Evolutionary conservation across 2,329 filamentous ascomycete genomes (phyloP).

Genomic region (Sarocladium oryzae): DNA sequence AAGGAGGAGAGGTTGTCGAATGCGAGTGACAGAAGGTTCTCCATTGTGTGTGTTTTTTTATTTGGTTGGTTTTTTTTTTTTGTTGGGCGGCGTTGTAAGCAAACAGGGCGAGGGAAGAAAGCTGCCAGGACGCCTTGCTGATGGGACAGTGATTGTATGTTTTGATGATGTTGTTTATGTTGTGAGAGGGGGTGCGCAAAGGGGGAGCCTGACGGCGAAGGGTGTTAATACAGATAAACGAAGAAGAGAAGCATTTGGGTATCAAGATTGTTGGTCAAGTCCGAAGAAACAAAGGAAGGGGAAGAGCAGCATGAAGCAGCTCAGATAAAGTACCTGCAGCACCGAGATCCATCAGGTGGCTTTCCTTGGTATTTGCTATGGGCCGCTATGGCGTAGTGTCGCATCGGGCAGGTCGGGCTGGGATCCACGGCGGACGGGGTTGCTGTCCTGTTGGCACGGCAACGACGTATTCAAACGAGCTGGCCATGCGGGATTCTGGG

Average conservation of each 20-base stretch:
- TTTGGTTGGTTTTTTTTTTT: neutral
- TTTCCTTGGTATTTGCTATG: too few relatives aligned
- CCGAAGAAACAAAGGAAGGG: neutral
- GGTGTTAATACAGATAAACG: slow-evolving; percentile 23
- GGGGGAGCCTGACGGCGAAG: slow-evolving; percentile 8
- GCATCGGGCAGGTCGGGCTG: neutral
- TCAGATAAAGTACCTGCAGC: neutral
- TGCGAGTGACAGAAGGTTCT: slow-evolving; percentile 81
- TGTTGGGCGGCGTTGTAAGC: slow-evolving; percentile 11
- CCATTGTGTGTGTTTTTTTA: slow-evolving; percentile 54
- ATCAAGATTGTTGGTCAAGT: slow-evolving; percentile 8
- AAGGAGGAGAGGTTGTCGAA: slow-evolving; percentile 96
- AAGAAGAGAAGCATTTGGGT: slow-evolving; percentile 21
- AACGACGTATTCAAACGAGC: too few relatives aligned
- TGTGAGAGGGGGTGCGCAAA: neutral
- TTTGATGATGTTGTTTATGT: neutral
- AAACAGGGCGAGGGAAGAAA: slow-evolving; percentile 9
- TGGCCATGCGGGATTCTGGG: too few relatives aligned
- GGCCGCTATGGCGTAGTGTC: neutral
- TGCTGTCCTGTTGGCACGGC: neutral
- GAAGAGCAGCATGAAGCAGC: neutral
- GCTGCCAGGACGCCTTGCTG: slow-evolving; percentile 4
- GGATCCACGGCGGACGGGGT: neutral
- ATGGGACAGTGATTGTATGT: neutral
- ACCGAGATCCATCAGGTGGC: neutral